Base-by-base conservation (phyloP, 495 filamentous ascomycete genomes). In the Penicillium subrubescens region DNA sequence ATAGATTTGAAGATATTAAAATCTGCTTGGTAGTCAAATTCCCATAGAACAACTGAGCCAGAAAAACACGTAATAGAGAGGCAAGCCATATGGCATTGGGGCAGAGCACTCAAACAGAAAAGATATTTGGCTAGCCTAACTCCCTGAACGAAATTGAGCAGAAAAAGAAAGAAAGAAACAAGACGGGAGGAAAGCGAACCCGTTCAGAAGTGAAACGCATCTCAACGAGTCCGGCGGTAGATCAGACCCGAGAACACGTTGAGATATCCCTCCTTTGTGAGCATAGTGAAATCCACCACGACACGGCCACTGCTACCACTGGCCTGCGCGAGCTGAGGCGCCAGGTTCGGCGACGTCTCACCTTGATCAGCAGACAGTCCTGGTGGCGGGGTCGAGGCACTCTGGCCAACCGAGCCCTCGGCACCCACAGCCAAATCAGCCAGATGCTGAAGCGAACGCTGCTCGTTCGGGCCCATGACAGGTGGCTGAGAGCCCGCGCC, bases 391-490 rank as follows among this genome's bases (percentile, higher is more conserved):
- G 71, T 67, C 0, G 77, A 71, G 6, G 71, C 70, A 39, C 72
- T 75, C 34, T 76, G 75, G 31, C 73, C 68, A 14, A 81, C 77
- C 10, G 76, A 76, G 33, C 79, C 79, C 57, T 82, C 80, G 4
- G 77, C 80, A 3, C 79, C 80, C 27, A 82, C 80, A 34, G 88
- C 88, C 17, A 91, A 71, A 65, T 90, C 88, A 2, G 88, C 89
- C 8, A 90, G 79, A 62, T 87, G 86, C 70, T 89, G 87, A 17
- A 90, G 75, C 43, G 80, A 82, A 59, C 80, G 79, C 64, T 82
- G 80, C 61, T 82, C 80, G 53, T 80, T 82, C 19, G 78, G 78
- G 3, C 80, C 80, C 68, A 82, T 73, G 15, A 79, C 69, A 19
- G 80, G 79, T 0, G 75, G 77, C n/a, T 72, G 69, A 1, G 67